Base-by-base conservation (phyloP, 805 yeast genomes). In the Metschnikowia aberdeeniae region DNA sequence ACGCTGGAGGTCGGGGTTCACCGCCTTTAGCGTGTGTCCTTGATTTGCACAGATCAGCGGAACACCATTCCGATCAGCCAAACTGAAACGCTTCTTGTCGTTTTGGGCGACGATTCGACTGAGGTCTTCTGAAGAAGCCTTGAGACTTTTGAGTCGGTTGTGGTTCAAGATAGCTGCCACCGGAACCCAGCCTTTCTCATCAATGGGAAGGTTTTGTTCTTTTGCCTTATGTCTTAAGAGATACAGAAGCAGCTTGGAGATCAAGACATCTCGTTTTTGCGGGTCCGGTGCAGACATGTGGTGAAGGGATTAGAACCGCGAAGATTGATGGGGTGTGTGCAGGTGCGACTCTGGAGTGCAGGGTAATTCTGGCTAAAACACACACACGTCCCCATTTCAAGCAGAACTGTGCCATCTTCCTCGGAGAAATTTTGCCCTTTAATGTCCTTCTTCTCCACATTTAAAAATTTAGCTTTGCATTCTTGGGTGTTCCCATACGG, bases 151-250 rank as follows among this genome's bases (percentile, higher is more conserved):
- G 43, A 88, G 62, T 47, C 83, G 72, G 36, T 78, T 73, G 56
- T 83, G 83, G 1, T 52, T 50, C 10, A 92, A 66, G 1, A 93
- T 49, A 6, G 73, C 78, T 0, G 59, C 53, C 3, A 90, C 59
- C 1, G 69, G 57, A 3, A 87, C 76, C 63, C 76, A 89, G 0
- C 99, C 99, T 24, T 77, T 66, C 0, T 59, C 47, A 56, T 84
- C 86, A 2, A 93, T 86, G 2, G 67, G 52, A 11, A 93, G 63
- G 0, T 76, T 73, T 54, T 88, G 93, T 42, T 80, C 76, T 12
- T 64, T 59, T 0, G 98, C 98, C 4, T 86, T 88, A 59, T 92
- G 99, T n/a, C 99, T 72, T 1, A 92, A 75, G 1, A 93, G 68
- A 54, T 84, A 82, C 5, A 95, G 77, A 27, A 93, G 67, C 0